These are phyloP conservation scores for Fusarium guadeloupense DNA, from an alignment of 2,329 filamentous ascomycete genomes.

Conservation along the genomic window DNA sequence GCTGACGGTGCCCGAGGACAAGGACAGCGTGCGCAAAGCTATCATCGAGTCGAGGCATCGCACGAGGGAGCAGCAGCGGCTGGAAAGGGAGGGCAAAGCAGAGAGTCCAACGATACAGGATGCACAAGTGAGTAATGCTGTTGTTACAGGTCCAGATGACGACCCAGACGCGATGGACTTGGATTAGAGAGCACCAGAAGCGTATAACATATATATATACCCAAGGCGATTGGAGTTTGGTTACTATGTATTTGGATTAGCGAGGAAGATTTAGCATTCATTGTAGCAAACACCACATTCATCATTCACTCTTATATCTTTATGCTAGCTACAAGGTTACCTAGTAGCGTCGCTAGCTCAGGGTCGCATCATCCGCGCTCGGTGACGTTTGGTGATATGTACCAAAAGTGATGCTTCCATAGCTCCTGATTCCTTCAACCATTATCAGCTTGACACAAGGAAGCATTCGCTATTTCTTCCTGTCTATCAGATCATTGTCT, in stretches of 20 bases:
- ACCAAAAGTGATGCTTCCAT: too few relatives aligned
- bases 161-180: slow-evolving; percentile 75
- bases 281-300: not conserved
- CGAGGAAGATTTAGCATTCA: not conserved
- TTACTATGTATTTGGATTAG: slow-evolving; percentile 5
- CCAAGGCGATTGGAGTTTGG: slow-evolving; percentile 41
- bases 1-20: slow-evolving; percentile 76
- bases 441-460: too few relatives aligned
- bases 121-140: slow-evolving; percentile 16
- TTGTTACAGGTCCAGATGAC: slow-evolving; percentile 38
- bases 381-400: too few relatives aligned
- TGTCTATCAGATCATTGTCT: too few relatives aligned
- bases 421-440: too few relatives aligned
- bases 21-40: slow-evolving; percentile 81
- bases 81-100: slow-evolving; percentile 47
- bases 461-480: too few relatives aligned
- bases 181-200: slow-evolving; percentile 51
- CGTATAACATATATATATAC: slow-evolving; percentile 29
- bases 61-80: slow-evolving; percentile 66
- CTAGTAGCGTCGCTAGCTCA: too few relatives aligned
- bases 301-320: slow-evolving; percentile 17
- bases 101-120: slow-evolving; percentile 1
- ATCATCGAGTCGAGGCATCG: slow-evolving; percentile 82
- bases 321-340: slow-evolving; percentile 25
- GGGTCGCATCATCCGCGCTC: too few relatives aligned